Evolutionary conservation across 2,329 filamentous ascomycete species (phyloP).

Genomic region (Ophiostoma sp.): DNA sequence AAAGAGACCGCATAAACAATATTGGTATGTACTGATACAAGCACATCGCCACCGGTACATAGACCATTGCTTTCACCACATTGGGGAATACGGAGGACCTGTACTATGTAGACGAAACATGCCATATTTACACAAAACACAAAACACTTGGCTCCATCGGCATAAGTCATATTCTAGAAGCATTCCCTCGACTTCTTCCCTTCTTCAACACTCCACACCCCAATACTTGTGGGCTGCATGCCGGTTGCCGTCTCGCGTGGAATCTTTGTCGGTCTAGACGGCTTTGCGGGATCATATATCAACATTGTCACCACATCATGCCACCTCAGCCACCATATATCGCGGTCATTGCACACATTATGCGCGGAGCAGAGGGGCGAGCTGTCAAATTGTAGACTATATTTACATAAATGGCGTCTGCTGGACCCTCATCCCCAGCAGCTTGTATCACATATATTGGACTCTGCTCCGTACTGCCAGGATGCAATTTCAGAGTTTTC

Average conservation of each 20-base stretch:
- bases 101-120: neutral
- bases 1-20: neutral
- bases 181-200: neutral
- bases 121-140: neutral
- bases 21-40: neutral
- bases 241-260: neutral
- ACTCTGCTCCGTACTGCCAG: too few relatives aligned
- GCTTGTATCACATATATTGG: neutral
- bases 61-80: too few relatives aligned
- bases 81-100: too few relatives aligned
- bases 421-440: neutral
- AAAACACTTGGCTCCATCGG: neutral
- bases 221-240: neutral
- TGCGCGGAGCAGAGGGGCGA: neutral
- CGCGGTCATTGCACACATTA: neutral
- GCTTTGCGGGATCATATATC: neutral
- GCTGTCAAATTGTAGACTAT: neutral
- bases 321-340: neutral
- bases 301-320: neutral
- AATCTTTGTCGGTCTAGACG: neutral
- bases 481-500: neutral
- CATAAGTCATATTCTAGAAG: neutral
- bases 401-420: too few relatives aligned
- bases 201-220: neutral
- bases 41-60: neutral